Percentiles rank a stretch among this genome's conserved stretches.
Conservation (phyloP, 169 alveolate species). For the Eimeria brunetti region DNA sequence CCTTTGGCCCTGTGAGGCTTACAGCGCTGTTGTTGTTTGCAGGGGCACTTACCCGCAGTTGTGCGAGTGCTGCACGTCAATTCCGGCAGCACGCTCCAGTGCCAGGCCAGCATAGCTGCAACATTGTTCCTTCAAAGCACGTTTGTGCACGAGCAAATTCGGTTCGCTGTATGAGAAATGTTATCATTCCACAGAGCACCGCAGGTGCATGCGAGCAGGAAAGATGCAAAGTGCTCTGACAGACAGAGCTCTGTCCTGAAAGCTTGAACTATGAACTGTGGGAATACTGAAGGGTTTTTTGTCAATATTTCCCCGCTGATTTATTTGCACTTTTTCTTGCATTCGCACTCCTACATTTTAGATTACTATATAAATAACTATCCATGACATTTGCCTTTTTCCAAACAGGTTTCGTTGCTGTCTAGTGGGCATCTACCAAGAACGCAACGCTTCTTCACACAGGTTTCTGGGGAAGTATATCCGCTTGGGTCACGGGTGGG, state of each 20-base stretch:
- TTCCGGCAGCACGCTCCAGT: background rate
- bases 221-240: background rate
- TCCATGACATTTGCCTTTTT: background rate
- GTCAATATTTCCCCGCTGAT: background rate
- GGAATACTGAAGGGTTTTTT: background rate
- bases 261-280: background rate
- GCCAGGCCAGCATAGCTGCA: conserved; percentile 2
- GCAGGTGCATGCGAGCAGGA: conserved; percentile 22
- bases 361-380: background rate
- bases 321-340: background rate
- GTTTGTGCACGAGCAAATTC: background rate
- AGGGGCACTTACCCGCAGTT: background rate
- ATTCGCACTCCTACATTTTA: background rate
- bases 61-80: conserved; percentile 32
- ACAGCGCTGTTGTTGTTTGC: background rate
- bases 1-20: background rate
- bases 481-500: background rate
- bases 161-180: background rate
- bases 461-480: background rate
- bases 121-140: background rate
- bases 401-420: background rate
- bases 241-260: conserved; percentile 3
- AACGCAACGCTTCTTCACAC: background rate
- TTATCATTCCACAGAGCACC: conserved; percentile 21
- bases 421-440: background rate